Conservation (phyloP, 2,329 filamentous ascomycete genomes). For the Scorias spongiosa region DNA sequence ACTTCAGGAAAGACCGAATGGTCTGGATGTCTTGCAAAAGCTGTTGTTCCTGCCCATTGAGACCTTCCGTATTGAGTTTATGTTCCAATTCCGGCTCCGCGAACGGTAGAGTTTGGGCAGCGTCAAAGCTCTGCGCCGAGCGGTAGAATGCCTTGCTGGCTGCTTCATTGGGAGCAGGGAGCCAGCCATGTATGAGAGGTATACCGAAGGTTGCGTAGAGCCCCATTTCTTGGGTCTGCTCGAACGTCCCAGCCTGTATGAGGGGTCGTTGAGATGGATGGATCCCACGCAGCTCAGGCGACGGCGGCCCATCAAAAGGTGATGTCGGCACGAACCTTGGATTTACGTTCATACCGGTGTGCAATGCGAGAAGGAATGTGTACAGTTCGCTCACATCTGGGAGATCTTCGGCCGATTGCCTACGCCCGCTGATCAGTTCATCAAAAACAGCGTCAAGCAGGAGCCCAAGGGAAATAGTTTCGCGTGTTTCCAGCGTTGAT, state of each 20-base stretch:
- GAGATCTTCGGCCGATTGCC: constrained; percentile 48
- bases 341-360: constrained; percentile 97
- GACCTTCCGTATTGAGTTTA: constrained; percentile 50
- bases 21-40: constrained; percentile 68
- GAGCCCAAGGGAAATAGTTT: constrained; percentile 75
- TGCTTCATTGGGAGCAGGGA: constrained; percentile 34
- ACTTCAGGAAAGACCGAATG: constrained; percentile 69
- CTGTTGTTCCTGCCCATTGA: constrained; percentile 60
- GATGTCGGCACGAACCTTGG: constrained; percentile 57
- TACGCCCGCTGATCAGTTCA: constrained; percentile 67
- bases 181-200: constrained; percentile 85
- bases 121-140: constrained; percentile 74
- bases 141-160: constrained; percentile 52
- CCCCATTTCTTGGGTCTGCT: constrained; percentile 75
- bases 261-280: constrained; percentile 22
- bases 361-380: constrained; percentile 69
- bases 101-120: constrained; percentile 79
- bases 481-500: constrained; percentile 60
- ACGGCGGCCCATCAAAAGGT: constrained; percentile 5
- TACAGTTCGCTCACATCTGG: constrained; percentile 85
- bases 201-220: constrained; percentile 81
- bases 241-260: constrained; percentile 58
- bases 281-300: constrained; percentile 26
- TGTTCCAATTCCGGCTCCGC: constrained; percentile 76
- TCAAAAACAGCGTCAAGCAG: constrained; percentile 84